Evolutionary conservation across 257 asterid species (phyloP).

Genomic region (Petunia secreta): DNA sequence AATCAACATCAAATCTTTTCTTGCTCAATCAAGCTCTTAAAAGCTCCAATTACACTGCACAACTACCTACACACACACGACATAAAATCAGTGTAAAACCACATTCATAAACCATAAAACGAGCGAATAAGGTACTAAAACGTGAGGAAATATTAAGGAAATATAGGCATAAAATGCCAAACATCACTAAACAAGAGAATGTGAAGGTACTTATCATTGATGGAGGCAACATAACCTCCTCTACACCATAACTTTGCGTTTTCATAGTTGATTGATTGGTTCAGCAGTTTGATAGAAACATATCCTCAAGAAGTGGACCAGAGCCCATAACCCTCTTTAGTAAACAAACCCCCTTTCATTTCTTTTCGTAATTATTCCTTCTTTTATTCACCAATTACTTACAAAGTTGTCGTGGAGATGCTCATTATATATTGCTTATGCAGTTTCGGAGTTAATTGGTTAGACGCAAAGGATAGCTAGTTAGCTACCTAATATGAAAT

Average conservation of each 20-base stretch:
- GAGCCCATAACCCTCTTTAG: neutral
- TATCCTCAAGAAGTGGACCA: neutral
- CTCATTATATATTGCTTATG: slow-evolving; percentile 11
- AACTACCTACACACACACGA: too few relatives aligned
- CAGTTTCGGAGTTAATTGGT: neutral
- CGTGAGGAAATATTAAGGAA: too few relatives aligned
- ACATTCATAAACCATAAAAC: too few relatives aligned
- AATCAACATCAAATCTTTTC: too few relatives aligned
- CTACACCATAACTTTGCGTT: neutral
- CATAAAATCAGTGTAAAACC: too few relatives aligned
- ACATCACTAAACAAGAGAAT: neutral
- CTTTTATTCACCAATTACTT: neutral
- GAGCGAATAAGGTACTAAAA: too few relatives aligned
- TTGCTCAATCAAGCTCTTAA: too few relatives aligned
- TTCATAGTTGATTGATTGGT: slow-evolving; percentile 13
- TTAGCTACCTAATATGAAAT: neutral
- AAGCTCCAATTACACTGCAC: too few relatives aligned
- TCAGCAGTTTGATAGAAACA: neutral
- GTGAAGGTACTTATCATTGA: neutral
- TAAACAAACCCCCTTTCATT: neutral
- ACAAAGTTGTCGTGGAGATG: slow-evolving; percentile 8
- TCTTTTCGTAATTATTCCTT: neutral
- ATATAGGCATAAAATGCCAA: too few relatives aligned
- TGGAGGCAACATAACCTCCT: neutral
- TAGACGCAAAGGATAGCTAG: neutral